Conservation (phyloP, 148 eudicot genomes). For the Talinum fruticosum region DNA sequence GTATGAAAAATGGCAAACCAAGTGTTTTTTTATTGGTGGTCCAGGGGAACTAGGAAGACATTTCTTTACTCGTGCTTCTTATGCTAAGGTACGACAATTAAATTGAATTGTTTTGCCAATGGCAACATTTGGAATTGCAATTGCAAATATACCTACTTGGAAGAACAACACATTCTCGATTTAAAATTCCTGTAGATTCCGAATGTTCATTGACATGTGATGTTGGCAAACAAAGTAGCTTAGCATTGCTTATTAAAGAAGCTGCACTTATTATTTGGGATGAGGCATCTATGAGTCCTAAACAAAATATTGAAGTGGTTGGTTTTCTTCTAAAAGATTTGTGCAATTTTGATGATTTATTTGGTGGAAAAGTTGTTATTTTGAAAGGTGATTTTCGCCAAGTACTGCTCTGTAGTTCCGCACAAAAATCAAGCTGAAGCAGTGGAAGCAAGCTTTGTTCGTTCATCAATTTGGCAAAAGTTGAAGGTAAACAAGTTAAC, state of each 20-base stretch:
- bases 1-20: too few relatives aligned
- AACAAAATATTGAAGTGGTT: not conserved
- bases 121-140: not conserved
- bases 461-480: not conserved
- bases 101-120: not conserved
- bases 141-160: not conserved
- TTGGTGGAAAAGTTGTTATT: not conserved
- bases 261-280: not conserved
- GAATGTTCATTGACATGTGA: not conserved
- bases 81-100: not conserved
- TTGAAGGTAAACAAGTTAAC: not conserved
- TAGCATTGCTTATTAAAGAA: not conserved
- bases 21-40: not conserved
- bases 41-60: not conserved
- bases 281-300: not conserved
- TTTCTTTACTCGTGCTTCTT: not conserved
- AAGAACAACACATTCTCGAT: not conserved
- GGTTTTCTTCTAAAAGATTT: not conserved
- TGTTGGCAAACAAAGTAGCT: not conserved
- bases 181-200: not conserved
- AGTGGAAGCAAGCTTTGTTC: constrained; percentile 2
- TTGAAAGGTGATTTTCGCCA: not conserved
- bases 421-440: not conserved
- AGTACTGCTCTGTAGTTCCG: not conserved
- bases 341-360: not conserved